A percentile compares a stretch with the other conserved stretches of the same genome.
These are phyloP conservation scores for Pythium utonaiense DNA, from an alignment of 352 stramenopile genomes.

Conservation along the genomic window DNA sequence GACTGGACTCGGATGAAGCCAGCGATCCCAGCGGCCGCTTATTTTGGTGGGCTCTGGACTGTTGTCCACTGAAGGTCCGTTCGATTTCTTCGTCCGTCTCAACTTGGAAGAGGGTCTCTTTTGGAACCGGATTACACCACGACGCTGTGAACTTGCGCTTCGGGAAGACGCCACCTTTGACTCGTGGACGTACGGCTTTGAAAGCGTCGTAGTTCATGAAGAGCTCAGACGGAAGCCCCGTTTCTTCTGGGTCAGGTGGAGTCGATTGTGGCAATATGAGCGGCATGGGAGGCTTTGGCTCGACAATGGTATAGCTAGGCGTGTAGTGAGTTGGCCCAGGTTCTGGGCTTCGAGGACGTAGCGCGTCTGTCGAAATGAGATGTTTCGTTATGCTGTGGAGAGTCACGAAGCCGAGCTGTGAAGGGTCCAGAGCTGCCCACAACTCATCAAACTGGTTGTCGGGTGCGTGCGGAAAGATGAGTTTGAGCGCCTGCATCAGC, in stretches of 20 bases:
- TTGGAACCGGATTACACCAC: constrained; percentile 71
- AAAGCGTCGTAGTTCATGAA: constrained; percentile 75
- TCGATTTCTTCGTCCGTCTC: constrained; percentile 25
- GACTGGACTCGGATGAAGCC: background rate
- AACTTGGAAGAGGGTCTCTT: constrained; percentile 15
- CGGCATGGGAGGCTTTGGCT: constrained; percentile 32
- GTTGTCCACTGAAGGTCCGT: constrained; percentile 18
- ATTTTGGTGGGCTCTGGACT: background rate
- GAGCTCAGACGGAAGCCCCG: constrained; percentile 44
- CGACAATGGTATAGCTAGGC: constrained; percentile 42
- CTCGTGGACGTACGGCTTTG: constrained; percentile 50
- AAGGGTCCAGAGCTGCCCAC: constrained; percentile 33
- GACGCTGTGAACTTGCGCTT: constrained; percentile 60
- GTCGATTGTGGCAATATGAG: constrained; percentile 50
- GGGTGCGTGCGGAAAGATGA: constrained; percentile 51
- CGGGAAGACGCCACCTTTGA: constrained; percentile 41
- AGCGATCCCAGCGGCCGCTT: constrained; percentile 2
- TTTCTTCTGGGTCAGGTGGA: constrained; percentile 18
- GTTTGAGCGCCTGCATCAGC: constrained; percentile 40
- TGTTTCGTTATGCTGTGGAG: constrained; percentile 11
- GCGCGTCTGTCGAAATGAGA: constrained; percentile 9
- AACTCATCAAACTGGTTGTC: constrained; percentile 58
- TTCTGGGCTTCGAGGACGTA: constrained; percentile 49
- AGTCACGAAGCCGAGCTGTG: constrained; percentile 5
- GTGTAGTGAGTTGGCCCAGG: constrained; percentile 68